Base-by-base conservation (phyloP, 306 rosid genomes). In the Crotalaria pallida region DNA sequence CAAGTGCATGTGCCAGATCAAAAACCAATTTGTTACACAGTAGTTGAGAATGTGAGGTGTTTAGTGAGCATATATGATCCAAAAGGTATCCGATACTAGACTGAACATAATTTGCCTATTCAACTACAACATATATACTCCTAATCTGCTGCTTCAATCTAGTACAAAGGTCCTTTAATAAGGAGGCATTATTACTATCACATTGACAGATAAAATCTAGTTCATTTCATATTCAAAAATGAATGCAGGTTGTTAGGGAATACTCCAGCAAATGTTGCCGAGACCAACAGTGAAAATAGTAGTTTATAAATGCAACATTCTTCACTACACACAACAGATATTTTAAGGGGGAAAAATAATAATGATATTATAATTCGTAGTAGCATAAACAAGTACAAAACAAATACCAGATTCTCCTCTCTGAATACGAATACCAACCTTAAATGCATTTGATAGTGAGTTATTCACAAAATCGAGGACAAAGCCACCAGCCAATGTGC, bases 361-460 rank as follows among this genome's bases (percentile, higher is more conserved):
- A 26, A 26, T 26, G 4, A 2, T 26, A 26, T 0, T 26, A 26
- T n/a, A n/a, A n/a, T n/a, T n/a, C n/a, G 1, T 26, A 26, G 29
- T 26, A 26, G 23, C 43, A 72, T 44, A 48, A 74, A 34, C 58
- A 66, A 52, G 66, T 55, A 70, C 26, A 21, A 49, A 65, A 44
- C 34, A 64, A 50, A 66, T 65, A 38, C 34, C 50, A 59, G 53
- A 26, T 13, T 33, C 51, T 3, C 31, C 63, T 16, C 36, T 51
- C 21, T 13, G 55, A 48, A 63, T 57, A 65, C 67, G 55, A 72
- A 67, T 59, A 69, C 83, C 67, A 76, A 89, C 98, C 96, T 93
- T 93, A 79, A 93, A 93, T 74, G 97, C 98, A 85, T 93, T 93
- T 36, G 97, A 60, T 40, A 93, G 78, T 16, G 94, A 75, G 76